Evolutionary conservation across 2,329 filamentous ascomycete species (phyloP), one percentile per base, ranked within the genome.

Genomic region (Teratosphaeria nubilosa): DNA sequence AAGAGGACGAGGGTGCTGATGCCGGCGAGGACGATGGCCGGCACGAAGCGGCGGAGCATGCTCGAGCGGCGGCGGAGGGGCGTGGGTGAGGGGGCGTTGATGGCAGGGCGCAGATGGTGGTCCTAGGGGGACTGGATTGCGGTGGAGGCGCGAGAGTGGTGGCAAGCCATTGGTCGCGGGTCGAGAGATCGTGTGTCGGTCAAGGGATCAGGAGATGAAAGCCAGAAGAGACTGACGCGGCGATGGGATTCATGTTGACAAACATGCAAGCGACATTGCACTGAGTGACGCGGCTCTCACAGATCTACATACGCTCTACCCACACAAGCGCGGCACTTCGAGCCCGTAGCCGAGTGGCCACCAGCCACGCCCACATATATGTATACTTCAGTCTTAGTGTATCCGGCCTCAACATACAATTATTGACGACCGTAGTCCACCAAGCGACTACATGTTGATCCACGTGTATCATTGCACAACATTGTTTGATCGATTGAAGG

Each of bases 1-100:
- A 74, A 65, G 58, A 76, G 57, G 56, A 76, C 66, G 54, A 73
- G 54, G 2, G 63, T 65, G 58, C 57, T 61, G 53, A 67, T 55
- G 31, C 59, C 56, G 54, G 60, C 66, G 50, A 66, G 57, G 55
- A 69, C 22, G 54, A 66, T 24, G 54, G 68, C 59, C 27, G 64
- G 61, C 16, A 66, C 51, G 54, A 65, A 60, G 58, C 68, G 68
- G 60, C 64, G 64, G 56, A 69, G 63, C 64, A 68, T 65, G 52
- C 58, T 65, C 41, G 22, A n/a, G 53, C 60, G 62, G 55, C 63
- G 64, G 54, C 65, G 63, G 24, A 52, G 62, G 57, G 65, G 62
- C 66, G 65, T 66, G 55, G 22, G 20, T 1, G 5, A 48, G 9
- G 2, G 9, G 41, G 41, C 41, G 41, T 1, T 48, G 41, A 48